Evolutionary conservation across 1,139 yeast species (phyloP).

Genomic region (Yamadazyma sp.): DNA sequence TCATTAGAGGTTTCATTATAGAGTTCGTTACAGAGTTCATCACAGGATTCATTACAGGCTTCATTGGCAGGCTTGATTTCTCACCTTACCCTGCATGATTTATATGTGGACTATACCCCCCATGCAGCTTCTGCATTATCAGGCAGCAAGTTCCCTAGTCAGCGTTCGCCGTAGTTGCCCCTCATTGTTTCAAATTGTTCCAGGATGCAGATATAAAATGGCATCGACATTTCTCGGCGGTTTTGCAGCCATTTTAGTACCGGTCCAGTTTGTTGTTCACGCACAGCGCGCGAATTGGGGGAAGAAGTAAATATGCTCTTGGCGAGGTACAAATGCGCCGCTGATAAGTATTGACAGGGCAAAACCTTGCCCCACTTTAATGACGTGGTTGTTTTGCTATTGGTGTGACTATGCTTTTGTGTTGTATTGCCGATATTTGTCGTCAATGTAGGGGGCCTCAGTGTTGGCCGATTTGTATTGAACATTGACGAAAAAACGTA

Average conservation of each 20-base stretch:
- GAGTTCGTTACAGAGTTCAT: slow-evolving; percentile 69
- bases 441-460: too few species aligned
- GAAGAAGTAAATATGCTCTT: slow-evolving; percentile 46
- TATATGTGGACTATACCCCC: slow-evolving; percentile 74
- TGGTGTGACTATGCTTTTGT: too few species aligned
- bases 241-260: slow-evolving; percentile 57
- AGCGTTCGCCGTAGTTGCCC: slow-evolving; percentile 51
- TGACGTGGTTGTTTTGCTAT: too few species aligned
- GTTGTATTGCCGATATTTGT: too few species aligned
- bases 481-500: too few species aligned
- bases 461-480: too few species aligned
- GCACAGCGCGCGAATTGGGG: slow-evolving; percentile 62
- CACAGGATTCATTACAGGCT: slow-evolving; percentile 70
- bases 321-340: too few species aligned
- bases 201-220: slow-evolving; percentile 69
- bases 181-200: slow-evolving; percentile 63
- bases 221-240: slow-evolving; percentile 76
- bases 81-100: slow-evolving; percentile 70
- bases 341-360: too few species aligned
- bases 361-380: too few species aligned
- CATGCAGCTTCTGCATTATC: slow-evolving; percentile 93
- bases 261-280: slow-evolving; percentile 69
- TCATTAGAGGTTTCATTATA: slow-evolving; percentile 71
- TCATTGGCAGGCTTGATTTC: too few species aligned
- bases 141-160: slow-evolving; percentile 76